Conservation (phyloP, 129 eudicot species). For the Pulicaria dysenterica region DNA sequence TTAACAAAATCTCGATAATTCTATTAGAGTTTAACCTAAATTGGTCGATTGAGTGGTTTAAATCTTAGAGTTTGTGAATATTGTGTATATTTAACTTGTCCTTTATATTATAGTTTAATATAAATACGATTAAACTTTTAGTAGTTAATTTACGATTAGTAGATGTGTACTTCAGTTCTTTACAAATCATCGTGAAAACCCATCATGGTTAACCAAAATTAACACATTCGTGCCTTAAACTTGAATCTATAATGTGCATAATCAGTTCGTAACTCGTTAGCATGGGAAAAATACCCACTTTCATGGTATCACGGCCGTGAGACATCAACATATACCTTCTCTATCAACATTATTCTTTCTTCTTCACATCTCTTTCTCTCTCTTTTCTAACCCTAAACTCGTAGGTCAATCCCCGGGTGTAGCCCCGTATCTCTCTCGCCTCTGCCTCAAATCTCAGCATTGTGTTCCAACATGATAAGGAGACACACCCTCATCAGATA, state of each 20-base stretch:
- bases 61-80: not conserved
- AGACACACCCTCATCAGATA: no score
- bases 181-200: not conserved
- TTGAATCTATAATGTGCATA: not conserved
- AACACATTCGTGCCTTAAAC: not conserved
- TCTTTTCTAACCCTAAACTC: no score
- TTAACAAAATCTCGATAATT: conserved; percentile 21
- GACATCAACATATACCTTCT: no score
- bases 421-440: no score
- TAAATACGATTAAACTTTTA: not conserved
- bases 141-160: not conserved
- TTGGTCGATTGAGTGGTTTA: not conserved
- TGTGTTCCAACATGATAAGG: no score
- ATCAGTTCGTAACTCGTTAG: not conserved
- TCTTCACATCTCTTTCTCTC: no score
- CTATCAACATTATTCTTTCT: no score
- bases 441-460: no score
- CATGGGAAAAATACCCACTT: no score
- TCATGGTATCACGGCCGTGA: no score
- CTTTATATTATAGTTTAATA: not conserved
- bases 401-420: no score
- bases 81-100: not conserved
- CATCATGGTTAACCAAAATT: not conserved
- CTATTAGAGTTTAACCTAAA: not conserved
- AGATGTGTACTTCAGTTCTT: no score